Evolutionary conservation across 306 rosid genomes (phyloP), one percentile per base, ranked within the genome.

Genomic region (Begonia fuchsioides): DNA sequence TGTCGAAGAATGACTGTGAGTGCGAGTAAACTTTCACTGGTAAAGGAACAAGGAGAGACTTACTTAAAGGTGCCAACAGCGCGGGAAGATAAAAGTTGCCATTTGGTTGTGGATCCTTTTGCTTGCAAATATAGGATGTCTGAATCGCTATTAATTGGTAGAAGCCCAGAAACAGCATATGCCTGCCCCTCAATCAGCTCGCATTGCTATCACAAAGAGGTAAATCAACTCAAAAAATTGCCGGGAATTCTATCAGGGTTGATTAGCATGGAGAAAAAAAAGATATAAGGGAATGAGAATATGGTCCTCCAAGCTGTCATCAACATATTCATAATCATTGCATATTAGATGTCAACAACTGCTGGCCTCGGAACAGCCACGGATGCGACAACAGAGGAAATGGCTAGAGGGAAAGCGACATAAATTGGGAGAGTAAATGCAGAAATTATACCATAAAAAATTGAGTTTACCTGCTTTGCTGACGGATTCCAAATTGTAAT

Each of bases 401-500:
- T 32, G 19, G 15, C 26, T 26, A 6, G 11, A 11, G 32, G 32
- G 32, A 11, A 48, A 13, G 49, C 48, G 15, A 44, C 18, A 49
- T 16, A 32, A 43, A 52, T 8, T 26, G 47, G 54, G 15, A 44
- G 15, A 43, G 9, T 49, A 8, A 54, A 44, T 49, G 51, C 2
- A 55, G 35, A 26, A 26, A 26, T 26, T 15, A 11, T 11, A 44
- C 35, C 17, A 14, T 11, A 46, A 41, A 51, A 11, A 43, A 49
- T 49, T 54, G 60, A 49, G 43, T 55, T 59, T 49, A 69, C 83
- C 83, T 76, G 80, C 59, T 81, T 74, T 72, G 70, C 82, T 1
- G 90, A 68, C 49, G 95, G 95, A 59, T 84, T 81, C 97, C 97
- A 88, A 63, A 88, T 76, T 47, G 95, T 81, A 57, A 84, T 70